Evolutionary conservation across 2,329 filamentous ascomycete genomes (phyloP).

Genomic region (Drechslerella stenobrocha): DNA sequence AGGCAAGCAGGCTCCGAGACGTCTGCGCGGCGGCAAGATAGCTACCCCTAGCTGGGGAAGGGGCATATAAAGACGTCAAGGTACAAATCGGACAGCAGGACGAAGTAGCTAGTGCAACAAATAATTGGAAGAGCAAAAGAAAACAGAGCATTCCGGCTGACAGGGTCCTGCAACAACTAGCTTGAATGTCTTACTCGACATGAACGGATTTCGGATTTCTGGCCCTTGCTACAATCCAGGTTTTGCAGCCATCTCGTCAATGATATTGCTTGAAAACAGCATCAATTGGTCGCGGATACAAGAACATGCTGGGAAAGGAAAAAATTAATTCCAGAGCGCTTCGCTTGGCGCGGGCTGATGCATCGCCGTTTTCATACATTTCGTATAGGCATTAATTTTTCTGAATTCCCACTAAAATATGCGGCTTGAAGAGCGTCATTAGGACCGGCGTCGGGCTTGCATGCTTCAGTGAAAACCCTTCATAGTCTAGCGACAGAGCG

Average conservation of each 20-base stretch:
- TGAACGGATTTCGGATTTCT: conserved; percentile 27
- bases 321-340: not conserved
- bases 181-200: conserved; percentile 45
- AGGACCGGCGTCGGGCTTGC: conserved; percentile 6
- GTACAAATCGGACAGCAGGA: conserved; percentile 12
- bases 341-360: conserved; percentile 1
- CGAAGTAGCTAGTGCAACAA: conserved; percentile 9
- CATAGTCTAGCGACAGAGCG: too few species aligned
- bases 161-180: conserved; percentile 47
- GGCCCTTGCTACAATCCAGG: conserved; percentile 46
- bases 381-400: not conserved
- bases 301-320: not conserved
- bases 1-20: conserved; percentile 10
- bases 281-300: not conserved
- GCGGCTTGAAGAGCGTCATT: conserved; percentile 23
- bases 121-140: conserved; percentile 1
- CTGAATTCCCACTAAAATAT: conserved; percentile 6
- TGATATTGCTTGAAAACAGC: conserved; percentile 30
- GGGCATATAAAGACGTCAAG: conserved; percentile 7
- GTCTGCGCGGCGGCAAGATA: conserved; percentile 19
- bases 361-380: conserved; percentile 38
- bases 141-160: conserved; percentile 27
- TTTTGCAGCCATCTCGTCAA: conserved; percentile 49
- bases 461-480: not conserved
- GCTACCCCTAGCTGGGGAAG: not conserved